Percentiles rank a stretch among this genome's conserved stretches.
Evolutionary conservation across 768 basidiomycete species (phyloP).

Genomic region (Russula virescens): DNA sequence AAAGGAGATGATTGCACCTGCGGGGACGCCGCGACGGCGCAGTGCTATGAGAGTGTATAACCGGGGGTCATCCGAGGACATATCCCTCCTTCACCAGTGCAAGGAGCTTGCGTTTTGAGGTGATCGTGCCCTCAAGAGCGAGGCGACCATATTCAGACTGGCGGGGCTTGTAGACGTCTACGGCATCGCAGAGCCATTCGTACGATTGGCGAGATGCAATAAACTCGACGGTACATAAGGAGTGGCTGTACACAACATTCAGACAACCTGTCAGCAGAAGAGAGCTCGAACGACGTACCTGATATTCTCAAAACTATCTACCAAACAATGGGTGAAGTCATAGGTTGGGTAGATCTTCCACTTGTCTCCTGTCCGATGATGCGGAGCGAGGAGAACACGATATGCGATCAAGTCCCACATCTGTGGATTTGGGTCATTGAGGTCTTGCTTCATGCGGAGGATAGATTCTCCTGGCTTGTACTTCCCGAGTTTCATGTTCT

Average conservation of each 20-base stretch:
- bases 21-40: constrained; percentile 93
- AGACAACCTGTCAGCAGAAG: constrained; percentile 4
- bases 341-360: constrained; percentile 99
- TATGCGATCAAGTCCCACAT: constrained; percentile 99
- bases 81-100: constrained; percentile 79
- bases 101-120: constrained; percentile 93
- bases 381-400: constrained; percentile 82
- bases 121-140: constrained; percentile 89
- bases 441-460: constrained; percentile 95
- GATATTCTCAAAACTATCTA: constrained; percentile 98
- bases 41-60: constrained; percentile 95
- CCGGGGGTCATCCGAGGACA: constrained; percentile 85
- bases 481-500: constrained; percentile 85
- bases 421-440: constrained; percentile 89
- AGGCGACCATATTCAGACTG: constrained; percentile 97
- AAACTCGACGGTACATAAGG: constrained; percentile 94
- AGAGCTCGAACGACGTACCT: constrained; percentile 56
- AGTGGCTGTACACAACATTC: constrained; percentile 57
- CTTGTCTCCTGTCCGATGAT: constrained; percentile 87
- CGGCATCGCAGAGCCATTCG: constrained; percentile 97
- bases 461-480: constrained; percentile 91
- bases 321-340: constrained; percentile 97
- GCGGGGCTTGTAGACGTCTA: constrained; percentile 95
- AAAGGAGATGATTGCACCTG: constrained; percentile 89
- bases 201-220: constrained; percentile 94